phyloP scores from a whole-genome alignment of 2,329 filamentous ascomycete genomes.

The Penicillium sp. region DNA sequence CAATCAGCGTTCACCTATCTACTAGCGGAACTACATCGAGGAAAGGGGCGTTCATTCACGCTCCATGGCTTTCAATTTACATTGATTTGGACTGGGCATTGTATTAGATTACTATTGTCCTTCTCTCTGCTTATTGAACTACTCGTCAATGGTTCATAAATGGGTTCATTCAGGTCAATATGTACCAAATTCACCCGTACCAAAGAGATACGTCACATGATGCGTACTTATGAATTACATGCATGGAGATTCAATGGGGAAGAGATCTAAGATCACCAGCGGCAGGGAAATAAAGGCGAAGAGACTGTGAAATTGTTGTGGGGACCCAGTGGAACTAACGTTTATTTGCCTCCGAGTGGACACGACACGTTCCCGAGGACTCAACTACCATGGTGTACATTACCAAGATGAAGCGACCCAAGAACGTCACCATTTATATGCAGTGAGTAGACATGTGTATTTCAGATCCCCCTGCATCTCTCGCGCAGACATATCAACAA shows the following conservation, averaged over 20 bases:
- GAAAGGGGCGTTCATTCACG: slow-evolving; percentile 8
- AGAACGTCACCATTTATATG: too few species aligned
- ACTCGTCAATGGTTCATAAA: not conserved
- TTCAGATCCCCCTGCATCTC: not conserved
- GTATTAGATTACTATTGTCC: not conserved
- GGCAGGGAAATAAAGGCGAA: not conserved
- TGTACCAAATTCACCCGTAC: not conserved
- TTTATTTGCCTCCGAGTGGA: not conserved
- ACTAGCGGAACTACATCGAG: slow-evolving; percentile 11
- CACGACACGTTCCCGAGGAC: not conserved
- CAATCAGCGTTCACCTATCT: slow-evolving; percentile 9
- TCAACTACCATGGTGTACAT: not conserved
- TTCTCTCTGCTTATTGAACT: not conserved
- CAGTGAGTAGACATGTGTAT: not conserved
- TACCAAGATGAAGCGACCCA: too few species aligned
- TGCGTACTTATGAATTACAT: slow-evolving; percentile 1
- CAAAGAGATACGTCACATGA: slow-evolving; percentile 7
- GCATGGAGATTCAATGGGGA: not conserved
- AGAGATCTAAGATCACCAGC: not conserved
- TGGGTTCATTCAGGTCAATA: not conserved
- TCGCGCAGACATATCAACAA: not conserved
- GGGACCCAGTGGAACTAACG: not conserved
- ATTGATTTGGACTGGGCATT: not conserved
- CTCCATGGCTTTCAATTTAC: not conserved
- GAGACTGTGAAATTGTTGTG: not conserved